Percentiles rank a stretch among this genome's conserved stretches.
Conservation (phyloP, 2,329 filamentous ascomycete genomes). For the Phialophora chinensis region DNA sequence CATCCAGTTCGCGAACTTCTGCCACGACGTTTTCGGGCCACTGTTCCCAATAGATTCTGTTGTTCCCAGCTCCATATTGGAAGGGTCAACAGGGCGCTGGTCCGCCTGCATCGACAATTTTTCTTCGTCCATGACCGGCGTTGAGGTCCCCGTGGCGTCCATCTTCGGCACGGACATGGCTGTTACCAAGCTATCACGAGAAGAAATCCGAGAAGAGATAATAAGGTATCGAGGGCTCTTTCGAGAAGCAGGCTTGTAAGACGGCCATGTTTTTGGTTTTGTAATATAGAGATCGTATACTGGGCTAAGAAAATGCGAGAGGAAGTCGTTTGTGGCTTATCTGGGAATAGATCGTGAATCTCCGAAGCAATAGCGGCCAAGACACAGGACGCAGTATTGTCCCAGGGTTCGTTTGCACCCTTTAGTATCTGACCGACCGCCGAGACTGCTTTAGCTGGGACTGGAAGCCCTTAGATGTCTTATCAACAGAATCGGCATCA, state of each 20-base stretch:
- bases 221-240: not conserved
- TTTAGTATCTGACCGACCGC: constrained; percentile 5
- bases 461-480: not conserved
- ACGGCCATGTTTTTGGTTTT: not conserved
- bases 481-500: not conserved
- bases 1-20: constrained; percentile 11
- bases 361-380: constrained; percentile 11
- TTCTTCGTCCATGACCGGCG: not conserved
- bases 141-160: not conserved
- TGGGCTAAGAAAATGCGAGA: not conserved
- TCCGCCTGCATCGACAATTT: not conserved
- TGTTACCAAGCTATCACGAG: not conserved
- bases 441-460: not conserved
- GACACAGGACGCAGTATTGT: constrained; percentile 10
- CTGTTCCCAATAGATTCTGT: not conserved
- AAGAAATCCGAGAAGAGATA: not conserved
- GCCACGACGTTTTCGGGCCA: not conserved
- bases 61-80: not conserved
- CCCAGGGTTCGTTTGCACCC: constrained; percentile 11
- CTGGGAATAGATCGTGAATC: constrained; percentile 21
- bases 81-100: not conserved
- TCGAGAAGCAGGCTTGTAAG: not conserved
- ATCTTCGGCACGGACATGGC: not conserved
- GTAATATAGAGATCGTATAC: not conserved
- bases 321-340: constrained; percentile 17